Evolutionary conservation across 2,329 filamentous ascomycete genomes (phyloP).

Genomic region (Rosellinia necatrix): DNA sequence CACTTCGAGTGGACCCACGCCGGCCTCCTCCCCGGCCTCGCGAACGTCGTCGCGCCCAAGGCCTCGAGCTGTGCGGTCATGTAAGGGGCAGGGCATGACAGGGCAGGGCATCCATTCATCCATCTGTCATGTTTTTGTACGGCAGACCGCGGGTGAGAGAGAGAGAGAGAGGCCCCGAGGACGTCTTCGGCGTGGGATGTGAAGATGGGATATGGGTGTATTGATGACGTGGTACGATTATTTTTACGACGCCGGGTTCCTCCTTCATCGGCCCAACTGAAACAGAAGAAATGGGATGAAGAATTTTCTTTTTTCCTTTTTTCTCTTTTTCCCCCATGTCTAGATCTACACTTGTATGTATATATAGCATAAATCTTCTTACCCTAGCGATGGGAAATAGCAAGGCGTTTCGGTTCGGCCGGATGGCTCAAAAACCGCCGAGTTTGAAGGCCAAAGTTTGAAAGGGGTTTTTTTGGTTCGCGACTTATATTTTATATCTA

Average conservation of each 20-base stretch:
- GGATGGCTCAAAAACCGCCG: slow-evolving; percentile 3
- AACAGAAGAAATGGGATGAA: no score
- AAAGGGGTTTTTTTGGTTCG: slow-evolving; percentile 4
- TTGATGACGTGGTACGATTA: slow-evolving; percentile 19
- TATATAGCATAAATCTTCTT: slow-evolving; percentile 12
- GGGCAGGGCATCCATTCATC: no score
- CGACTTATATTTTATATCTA: not conserved
- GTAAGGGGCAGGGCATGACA: no score
- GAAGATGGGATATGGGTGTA: not conserved
- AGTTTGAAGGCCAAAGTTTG: no score
- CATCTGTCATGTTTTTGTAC: no score
- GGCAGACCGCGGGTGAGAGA: no score
- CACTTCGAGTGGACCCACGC: slow-evolving; percentile 63
- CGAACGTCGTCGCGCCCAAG: slow-evolving; percentile 37
- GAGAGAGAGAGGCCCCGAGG: no score
- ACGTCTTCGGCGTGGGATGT: no score
- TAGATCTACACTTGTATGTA: slow-evolving; percentile 11
- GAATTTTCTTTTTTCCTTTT: no score
- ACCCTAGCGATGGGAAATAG: slow-evolving; percentile 19
- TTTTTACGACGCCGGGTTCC: slow-evolving; percentile 13
- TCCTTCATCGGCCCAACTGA: not conserved
- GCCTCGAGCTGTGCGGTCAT: slow-evolving; percentile 51
- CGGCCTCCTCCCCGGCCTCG: slow-evolving; percentile 38
- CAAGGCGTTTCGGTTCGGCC: slow-evolving; percentile 24
- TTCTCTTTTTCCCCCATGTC: not conserved